Base-by-base conservation (phyloP, 2,329 filamentous ascomycete genomes). In the Rutstroemia sp. region DNA sequence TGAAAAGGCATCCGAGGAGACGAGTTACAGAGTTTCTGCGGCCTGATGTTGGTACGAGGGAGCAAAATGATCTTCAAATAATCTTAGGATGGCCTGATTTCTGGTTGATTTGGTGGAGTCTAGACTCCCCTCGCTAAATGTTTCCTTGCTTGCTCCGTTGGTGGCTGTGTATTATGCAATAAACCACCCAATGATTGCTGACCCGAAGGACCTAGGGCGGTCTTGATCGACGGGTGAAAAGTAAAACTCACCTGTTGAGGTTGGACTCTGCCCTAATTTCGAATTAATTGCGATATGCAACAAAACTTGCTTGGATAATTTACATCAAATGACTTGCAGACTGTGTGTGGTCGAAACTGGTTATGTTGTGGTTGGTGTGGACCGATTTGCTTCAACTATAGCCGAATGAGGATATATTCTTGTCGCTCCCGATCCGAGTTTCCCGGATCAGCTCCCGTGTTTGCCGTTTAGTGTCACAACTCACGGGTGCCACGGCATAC, bases 51-150 rank as follows among this genome's bases (percentile, higher is more conserved):
- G 25, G 27, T 37, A 34, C 46, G 12, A 48, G 8, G 30, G 10
- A 34, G 30, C 30, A 34, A 34, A 34, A 34, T 48, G 47, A 48
- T 48, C 47, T 37, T 48, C 51, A 48, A 48, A 16, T 34, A 34
- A 34, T 34, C 30, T 34, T 12, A 34, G 30, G 9, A 23, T 54
- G 51, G 51, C 51, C 51, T 54, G 51, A 54, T 54, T 54, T 53
- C 19, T 48, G 47, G 39, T 47, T 53, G 41, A 47, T 48, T 53
- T 54, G 38, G 19, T 34, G 30, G 30, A 48, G 42, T 54, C 51
- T 54, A 54, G 51, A 54, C 17, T 34, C 27, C 17, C 10, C 39
- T 54, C 51, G 51, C 44, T 48, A 48, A 23, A 19, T 38, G 12
- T 39, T 53, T 12, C 30, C 30, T 34, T 34, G 30, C 30, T 34